These are phyloP conservation scores for Flaveria ramosissima DNA, from an alignment of 129 eudicot genomes.

Conservation along the genomic window DNA sequence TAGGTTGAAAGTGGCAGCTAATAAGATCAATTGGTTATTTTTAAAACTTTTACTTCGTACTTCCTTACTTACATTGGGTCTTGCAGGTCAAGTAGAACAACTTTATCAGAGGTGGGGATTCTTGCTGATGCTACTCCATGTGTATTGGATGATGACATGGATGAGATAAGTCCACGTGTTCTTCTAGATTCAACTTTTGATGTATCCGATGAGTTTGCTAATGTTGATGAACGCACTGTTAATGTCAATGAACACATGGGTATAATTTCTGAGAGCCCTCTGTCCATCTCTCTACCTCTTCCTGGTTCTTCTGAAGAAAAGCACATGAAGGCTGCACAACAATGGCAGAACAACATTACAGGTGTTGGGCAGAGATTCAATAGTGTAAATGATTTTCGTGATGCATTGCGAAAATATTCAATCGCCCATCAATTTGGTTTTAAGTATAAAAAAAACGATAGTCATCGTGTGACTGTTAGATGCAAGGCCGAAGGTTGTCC, in stretches of 20 bases:
- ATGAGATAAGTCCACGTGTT: conserved; percentile 62
- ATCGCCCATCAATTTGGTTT: conserved; percentile 86
- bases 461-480: conserved; percentile 93
- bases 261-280: conserved; percentile 43
- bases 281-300: conserved; percentile 31
- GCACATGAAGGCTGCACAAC: conserved; percentile 68
- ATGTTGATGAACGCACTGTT: conserved; percentile 31
- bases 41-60: neutral
- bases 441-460: conserved; percentile 88
- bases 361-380: conserved; percentile 95
- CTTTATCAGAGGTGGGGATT: conserved; percentile 73
- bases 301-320: conserved; percentile 51
- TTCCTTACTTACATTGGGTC: conserved; percentile 28
- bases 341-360: conserved; percentile 91
- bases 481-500: conserved; percentile 94
- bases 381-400: conserved; percentile 84
- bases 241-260: conserved; percentile 42
- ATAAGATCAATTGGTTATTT: neutral
- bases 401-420: conserved; percentile 81
- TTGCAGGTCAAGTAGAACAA: conserved; percentile 96
- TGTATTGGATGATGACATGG: conserved; percentile 57
- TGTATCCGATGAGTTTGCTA: conserved; percentile 47
- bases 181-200: conserved; percentile 67
- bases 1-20: neutral
- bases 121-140: conserved; percentile 63